Evolutionary conservation across 192 early-diverging fungal species (phyloP), one percentile per base, ranked within the genome.

Genomic region (Coemansia sp.): DNA sequence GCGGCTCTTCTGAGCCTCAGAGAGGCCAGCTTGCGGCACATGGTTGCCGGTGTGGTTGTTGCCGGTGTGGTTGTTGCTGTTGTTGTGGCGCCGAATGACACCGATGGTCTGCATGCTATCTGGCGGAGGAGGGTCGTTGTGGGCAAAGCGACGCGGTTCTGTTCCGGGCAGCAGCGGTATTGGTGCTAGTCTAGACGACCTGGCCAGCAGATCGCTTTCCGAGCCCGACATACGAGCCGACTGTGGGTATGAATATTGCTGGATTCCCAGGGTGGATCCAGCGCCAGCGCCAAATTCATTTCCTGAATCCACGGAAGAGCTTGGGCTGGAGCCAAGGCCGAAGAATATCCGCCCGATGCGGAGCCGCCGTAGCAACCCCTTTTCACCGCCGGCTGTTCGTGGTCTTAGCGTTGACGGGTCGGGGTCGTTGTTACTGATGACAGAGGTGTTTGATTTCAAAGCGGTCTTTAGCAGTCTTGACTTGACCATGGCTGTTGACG

Each of bases 261-360:
- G 25, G 41, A 23, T 29, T 29, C 22, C 13, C 23, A 54, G 33
- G n/a, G 52, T 20, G n/a, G 52, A 54, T n/a, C 56, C 57, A 64
- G 34, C 36, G 57, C 59, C 64, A 53, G 64, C 64, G 64, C 59
- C 33, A 28, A 48, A 58, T 30, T 28, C 55, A 27, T 45, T 54
- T 4, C 27, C 20, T 6, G 61, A 63, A 31, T 33, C 52, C 11
- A 33, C 30, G 9, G 57, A 33, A 31, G 41, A 30, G 23, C 41
- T 48, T 14, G 57, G 14, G 28, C 61, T 50, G 6, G 65, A 58
- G 17, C 64, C 64, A 29, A 52, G 48, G 34, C 77, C 72, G 54
- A 74, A 73, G 57, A 80, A 62, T 27, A 80, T 57, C 36, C 77
- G 77, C 0, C 77, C 77, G 52, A 80, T 40, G 37, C 77, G 77